Conservation (phyloP, 176 grass and related monocot genomes). For the Cenchrus americanus region DNA sequence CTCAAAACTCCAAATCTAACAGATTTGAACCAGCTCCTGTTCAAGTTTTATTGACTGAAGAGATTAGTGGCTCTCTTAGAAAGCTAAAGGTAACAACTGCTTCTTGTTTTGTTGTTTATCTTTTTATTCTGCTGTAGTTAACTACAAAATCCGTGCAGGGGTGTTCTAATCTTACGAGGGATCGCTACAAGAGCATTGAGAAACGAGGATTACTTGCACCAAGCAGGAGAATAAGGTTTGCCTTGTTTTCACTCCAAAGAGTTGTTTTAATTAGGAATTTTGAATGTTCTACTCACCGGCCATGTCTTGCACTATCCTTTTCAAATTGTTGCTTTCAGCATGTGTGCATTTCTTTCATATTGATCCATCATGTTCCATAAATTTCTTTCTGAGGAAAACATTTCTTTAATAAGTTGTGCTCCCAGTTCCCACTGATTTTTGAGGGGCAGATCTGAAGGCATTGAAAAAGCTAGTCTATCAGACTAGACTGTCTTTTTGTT, state of each 20-base stretch:
- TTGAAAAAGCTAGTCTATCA: not conserved
- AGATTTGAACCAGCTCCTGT: constrained; percentile 93
- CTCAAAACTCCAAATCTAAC: constrained; percentile 30
- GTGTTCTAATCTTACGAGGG: constrained; percentile 57
- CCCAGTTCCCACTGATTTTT: not conserved
- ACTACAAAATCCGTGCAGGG: constrained; percentile 38
- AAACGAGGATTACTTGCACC: constrained; percentile 63
- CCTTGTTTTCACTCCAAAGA: not conserved
- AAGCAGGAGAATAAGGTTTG: constrained; percentile 54
- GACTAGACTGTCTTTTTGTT: not conserved
- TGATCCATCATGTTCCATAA: not conserved
- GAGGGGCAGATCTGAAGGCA: not conserved
- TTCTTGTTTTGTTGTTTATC: not conserved
- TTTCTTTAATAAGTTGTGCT: not conserved
- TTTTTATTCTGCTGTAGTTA: constrained; percentile 8
- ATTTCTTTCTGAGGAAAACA: not conserved
- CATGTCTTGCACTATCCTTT: too few relatives aligned
- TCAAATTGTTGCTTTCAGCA: not conserved
- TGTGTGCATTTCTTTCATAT: not conserved
- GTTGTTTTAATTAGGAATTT: too few relatives aligned
- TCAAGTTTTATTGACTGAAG: constrained; percentile 97
- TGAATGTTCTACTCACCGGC: too few relatives aligned
- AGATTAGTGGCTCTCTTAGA: constrained; percentile 94
- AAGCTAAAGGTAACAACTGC: constrained; percentile 73
- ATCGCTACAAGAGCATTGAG: constrained; percentile 66